Percentiles rank a stretch among this genome's conserved stretches.
Evolutionary conservation across 2,329 filamentous ascomycete species (phyloP).

Genomic region (Aspergillus pseudotamarii): DNA sequence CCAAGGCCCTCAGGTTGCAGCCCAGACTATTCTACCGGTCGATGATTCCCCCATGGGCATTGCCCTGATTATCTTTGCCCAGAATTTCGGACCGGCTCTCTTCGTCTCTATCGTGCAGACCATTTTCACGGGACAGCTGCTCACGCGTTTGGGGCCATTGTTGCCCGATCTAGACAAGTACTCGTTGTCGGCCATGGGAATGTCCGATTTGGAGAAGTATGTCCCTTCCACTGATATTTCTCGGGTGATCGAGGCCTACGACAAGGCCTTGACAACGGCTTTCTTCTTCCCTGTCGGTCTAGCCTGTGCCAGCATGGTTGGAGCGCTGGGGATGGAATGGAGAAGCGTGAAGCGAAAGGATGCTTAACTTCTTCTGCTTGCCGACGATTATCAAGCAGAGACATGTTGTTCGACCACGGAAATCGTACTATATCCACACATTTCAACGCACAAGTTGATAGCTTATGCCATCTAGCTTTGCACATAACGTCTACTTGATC

Average conservation of each 20-base stretch:
- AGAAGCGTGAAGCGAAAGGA: neutral
- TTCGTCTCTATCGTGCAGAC: constrained; percentile 36
- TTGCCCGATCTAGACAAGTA: neutral
- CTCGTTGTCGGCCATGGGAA: neutral
- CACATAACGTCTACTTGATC: too few species aligned
- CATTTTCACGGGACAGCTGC: constrained; percentile 30
- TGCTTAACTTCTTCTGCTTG: too few species aligned
- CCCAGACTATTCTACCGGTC: constrained; percentile 29
- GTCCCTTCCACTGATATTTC: neutral
- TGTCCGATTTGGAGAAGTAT: neutral
- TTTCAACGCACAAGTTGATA: too few species aligned
- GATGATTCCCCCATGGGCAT: constrained; percentile 32
- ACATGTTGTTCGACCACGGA: too few species aligned
- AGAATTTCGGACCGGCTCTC: constrained; percentile 33
- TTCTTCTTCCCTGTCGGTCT: constrained; percentile 7
- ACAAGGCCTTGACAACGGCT: constrained; percentile 2
- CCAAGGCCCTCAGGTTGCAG: constrained; percentile 31
- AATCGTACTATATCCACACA: too few species aligned
- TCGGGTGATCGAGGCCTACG: constrained; percentile 2
- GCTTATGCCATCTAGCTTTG: too few species aligned
- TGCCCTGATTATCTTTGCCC: constrained; percentile 30
- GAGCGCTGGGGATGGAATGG: constrained; percentile 7
- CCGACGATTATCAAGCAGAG: too few species aligned
- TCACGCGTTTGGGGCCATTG: neutral
- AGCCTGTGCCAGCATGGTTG: constrained; percentile 4